A percentile compares a stretch with the other conserved stretches of the same genome.
These are phyloP conservation scores for Paraconiothyrium brasiliense DNA, from an alignment of 2,329 filamentous ascomycete species.

Conservation along the genomic window DNA sequence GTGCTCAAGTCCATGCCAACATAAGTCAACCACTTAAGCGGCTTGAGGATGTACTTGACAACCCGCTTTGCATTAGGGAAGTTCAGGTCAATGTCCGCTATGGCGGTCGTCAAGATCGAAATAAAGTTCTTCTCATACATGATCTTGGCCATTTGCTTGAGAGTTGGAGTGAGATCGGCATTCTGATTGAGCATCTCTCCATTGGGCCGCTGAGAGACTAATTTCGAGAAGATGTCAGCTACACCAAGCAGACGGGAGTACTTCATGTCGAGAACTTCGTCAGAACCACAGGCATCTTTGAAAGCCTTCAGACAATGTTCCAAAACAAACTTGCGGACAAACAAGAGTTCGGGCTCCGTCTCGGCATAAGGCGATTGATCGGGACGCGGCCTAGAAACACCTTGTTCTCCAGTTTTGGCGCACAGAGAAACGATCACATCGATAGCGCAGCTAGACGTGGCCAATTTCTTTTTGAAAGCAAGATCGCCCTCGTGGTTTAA, in stretches of 20 bases:
- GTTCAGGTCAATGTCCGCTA: conserved; percentile 94
- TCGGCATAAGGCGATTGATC: conserved; percentile 62
- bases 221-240: conserved; percentile 90
- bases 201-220: conserved; percentile 72
- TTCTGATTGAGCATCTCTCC: conserved; percentile 50
- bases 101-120: conserved; percentile 84
- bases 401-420: conserved; percentile 83
- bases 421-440: conserved; percentile 87
- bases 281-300: conserved; percentile 82
- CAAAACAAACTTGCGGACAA: conserved; percentile 92
- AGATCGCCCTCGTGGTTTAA: conserved; percentile 78
- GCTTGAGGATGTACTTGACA: conserved; percentile 94
- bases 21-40: conserved; percentile 85
- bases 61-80: conserved; percentile 92
- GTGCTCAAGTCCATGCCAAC: conserved; percentile 88
- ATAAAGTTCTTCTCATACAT: conserved; percentile 99
- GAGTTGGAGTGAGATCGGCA: conserved; percentile 61
- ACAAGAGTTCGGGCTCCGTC: conserved; percentile 83
- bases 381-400: conserved; percentile 59
- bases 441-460: conserved; percentile 86
- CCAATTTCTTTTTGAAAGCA: conserved; percentile 81
- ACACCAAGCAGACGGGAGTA: conserved; percentile 89
- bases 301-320: conserved; percentile 93
- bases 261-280: conserved; percentile 82
- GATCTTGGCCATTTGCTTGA: conserved; percentile 85